Conservation (phyloP, 2,329 filamentous ascomycete genomes). For the Chrysosporium keratinophilum region DNA sequence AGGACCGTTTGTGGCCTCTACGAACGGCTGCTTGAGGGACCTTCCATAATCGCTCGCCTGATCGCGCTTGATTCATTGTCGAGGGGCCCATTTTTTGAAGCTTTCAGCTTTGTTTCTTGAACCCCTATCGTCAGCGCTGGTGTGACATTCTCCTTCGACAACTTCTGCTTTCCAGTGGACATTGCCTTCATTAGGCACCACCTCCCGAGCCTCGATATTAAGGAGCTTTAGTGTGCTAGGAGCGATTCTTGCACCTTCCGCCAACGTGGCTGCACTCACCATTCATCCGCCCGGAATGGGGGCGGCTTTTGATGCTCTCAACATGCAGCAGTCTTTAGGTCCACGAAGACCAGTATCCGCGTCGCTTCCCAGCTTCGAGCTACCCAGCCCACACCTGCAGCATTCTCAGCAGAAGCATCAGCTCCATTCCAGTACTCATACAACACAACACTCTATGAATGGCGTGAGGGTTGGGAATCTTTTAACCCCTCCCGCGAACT, state of each 20-base stretch:
- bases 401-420: constrained; percentile 43
- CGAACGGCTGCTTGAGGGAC: too few species aligned
- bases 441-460: constrained; percentile 39
- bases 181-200: neutral
- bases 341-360: constrained; percentile 60
- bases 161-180: neutral
- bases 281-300: constrained; percentile 53
- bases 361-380: constrained; percentile 58
- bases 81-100: too few species aligned
- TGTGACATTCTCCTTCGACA: too few species aligned
- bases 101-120: too few species aligned
- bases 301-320: constrained; percentile 51
- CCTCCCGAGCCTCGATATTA: neutral
- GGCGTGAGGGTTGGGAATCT: constrained; percentile 51
- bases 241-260: neutral
- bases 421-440: constrained; percentile 29
- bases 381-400: constrained; percentile 51
- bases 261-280: constrained; percentile 52
- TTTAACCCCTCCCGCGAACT: constrained; percentile 52
- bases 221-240: neutral
- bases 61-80: too few species aligned
- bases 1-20: too few species aligned
- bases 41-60: too few species aligned
- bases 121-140: too few species aligned
- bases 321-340: constrained; percentile 55